Base-by-base conservation (phyloP, 129 eudicot genomes). In the Lactuca saligna region DNA sequence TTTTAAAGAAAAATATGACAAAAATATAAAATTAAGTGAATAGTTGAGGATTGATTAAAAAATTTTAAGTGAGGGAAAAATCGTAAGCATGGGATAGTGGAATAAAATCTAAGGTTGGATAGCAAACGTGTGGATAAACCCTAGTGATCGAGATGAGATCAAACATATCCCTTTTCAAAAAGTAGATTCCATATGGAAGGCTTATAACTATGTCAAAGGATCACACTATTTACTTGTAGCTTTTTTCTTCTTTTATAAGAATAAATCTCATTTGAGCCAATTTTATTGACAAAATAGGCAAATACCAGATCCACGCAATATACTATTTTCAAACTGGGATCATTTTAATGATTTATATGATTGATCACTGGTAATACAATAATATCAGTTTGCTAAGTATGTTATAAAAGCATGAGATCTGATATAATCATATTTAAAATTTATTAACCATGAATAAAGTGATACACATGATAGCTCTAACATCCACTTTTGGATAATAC, bases 171-270 rank as follows among this genome's bases (percentile, higher is more conserved):
- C 50, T 53, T 61, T 76, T 5, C 55, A 69, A 41, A 76, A 76
- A 76, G 80, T 17, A 76, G 80, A 76, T 76, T 69, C 80, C 75
- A 54, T 76, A 61, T 76, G 39, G 65, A 69, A 76, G 75, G 70
- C 65, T 61, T 70, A 61, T 39, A 69, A 61, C 50, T 15, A 25
- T 51, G 57, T 76, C 70, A 60, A 76, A 76, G 75, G 48, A 76
- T 69, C 50, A 13, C 7, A 46, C 51, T 46, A 10, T 46, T 46
- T 46, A 46, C 51, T 46, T 10, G 2, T 5, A 2, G 13, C 46
- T 44, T 12, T 46, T 46, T 46, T 46, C 15, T 10, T 46, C 49
- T 46, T 46, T 46, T 3, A 46, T 11, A 46, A 46, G 51, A 46
- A 46, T 12, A 46, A 12, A 2, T 46, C 15, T n/a, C 51, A 3